Base-by-base conservation (phyloP, 2,329 filamentous ascomycete genomes). In the Tolypocladium cylindrosporum region DNA sequence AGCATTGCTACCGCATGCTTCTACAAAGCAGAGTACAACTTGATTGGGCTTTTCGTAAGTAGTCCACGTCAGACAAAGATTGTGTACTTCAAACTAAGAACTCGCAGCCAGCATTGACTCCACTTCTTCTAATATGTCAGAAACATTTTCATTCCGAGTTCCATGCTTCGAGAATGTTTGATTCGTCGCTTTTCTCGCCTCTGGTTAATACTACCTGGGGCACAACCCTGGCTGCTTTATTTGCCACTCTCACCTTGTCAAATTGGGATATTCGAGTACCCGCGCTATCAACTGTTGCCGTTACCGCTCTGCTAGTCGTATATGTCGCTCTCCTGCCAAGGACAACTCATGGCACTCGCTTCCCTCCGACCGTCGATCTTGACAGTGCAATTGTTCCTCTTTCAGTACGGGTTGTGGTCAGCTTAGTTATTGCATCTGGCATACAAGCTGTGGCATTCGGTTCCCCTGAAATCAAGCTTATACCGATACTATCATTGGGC, bases 381-480 rank as follows among this genome's bases (percentile, higher is more conserved):
- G 7, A n/a, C 5, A 7, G 7, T 7, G 16, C 6, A 3, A 9
- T 41, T 41, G 2, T n/a, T 41, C 19, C 40, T 41, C 40, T 41
- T 41, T 41, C 40, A 41, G 8, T n/a, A 3, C 40, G 40, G 16
- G 40, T 41, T 41, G 14, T n/a, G 16, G 7, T n/a, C 40, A 9
- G n/a, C 40, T 41, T 41, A n/a, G 14, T n/a, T 19, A 1, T 19
- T 19, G 40, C 40, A 19, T 19, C n/a, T 2, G 16, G 14, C 16
- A 41, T 41, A 7, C 5, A 41, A n/a, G 7, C 40, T 9, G 16
- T 8, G 1, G 40, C 40, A 9, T 41, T 41, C 16, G 40, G 40
- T 7, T n/a, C n/a, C 40, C 3, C 40, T 7, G 7, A 1, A 6
- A 19, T 1, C 6, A 9, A 6, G 7, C n/a, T n/a, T 9, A 7